Conservation (phyloP, 306 rosid species). For the Casuarina cunninghamiana region DNA sequence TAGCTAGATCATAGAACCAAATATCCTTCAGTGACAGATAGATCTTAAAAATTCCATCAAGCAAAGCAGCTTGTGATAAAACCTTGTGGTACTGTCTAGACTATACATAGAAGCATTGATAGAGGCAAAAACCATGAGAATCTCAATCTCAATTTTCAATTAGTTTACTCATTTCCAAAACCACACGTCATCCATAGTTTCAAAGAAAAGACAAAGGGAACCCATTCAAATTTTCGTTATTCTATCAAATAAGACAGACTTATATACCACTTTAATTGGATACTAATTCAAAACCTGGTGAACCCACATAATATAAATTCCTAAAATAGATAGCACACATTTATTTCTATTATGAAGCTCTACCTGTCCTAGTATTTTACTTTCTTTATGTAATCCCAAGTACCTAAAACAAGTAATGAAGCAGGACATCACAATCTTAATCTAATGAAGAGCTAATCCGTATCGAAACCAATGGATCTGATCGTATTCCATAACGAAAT, state of each 20-base stretch:
- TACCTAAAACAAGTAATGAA: neutral
- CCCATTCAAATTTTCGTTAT: neutral
- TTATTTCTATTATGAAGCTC: conserved; percentile 16
- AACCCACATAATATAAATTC: neutral
- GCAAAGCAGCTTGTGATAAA: neutral
- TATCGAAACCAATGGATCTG: conserved; percentile 22
- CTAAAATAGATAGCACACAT: conserved; percentile 17
- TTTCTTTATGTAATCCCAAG: neutral
- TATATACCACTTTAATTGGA: neutral
- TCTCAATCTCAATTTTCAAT: neutral
- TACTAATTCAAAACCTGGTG: neutral
- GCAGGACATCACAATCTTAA: conserved; percentile 8
- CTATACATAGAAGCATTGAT: neutral
- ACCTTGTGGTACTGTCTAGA: neutral
- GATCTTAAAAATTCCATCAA: neutral
- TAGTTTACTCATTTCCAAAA: neutral
- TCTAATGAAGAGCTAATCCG: conserved; percentile 29
- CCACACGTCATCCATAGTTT: neutral
- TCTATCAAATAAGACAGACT: neutral
- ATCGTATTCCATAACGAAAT: conserved; percentile 1
- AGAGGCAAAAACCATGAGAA: neutral
- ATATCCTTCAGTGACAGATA: neutral
- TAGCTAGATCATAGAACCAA: neutral
- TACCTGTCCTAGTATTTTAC: neutral
- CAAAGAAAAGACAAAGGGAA: neutral